Base-by-base conservation (phyloP, 2,329 filamentous ascomycete species). In the Talaromyces sp. region DNA sequence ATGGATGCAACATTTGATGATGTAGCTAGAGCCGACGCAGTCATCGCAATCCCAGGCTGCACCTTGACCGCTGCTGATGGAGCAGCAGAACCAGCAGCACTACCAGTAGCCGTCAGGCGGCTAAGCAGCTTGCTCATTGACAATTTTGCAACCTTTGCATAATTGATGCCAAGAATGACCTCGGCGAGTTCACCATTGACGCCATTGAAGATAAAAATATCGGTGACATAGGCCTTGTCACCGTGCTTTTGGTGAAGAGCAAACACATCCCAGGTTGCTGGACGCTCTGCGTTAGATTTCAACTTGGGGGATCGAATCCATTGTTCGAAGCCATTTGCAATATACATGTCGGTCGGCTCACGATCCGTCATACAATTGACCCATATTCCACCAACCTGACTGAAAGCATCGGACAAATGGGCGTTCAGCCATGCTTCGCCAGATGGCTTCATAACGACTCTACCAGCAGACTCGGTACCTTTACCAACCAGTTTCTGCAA, bases 371-470 rank as follows among this genome's bases (percentile, higher is more conserved):
- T 69, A 27, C 68, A 70, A 61, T 77, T 76, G 25, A 72, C 69
- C 19, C 65, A 72, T 7, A 76, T 69, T 3, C 75, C 75, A 0
- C 70, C 72, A 8, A 76, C 69, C 47, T 76, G 75, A 15, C 70
- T 40, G 62, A 74, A 76, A 5, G 68, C 65, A 40, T 77, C 76
- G 0, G 68, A 29, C 5, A 69, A n/a, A 10, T 68, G 51, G 5
- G 69, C 66, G 59, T 75, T 71, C 7, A 72, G 65, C 64, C 66
- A 69, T 5, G 64, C 69, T 11, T 65, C 34, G 10, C 43, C 10
- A n/a, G 51, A 54, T 54, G 51, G 51, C 25, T 59, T 64, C n/a
- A 45, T 49, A 10, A 70, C 63, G 8, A 58, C 54, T 1, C 69
- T 69, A 1, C 70, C 71, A 13, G 67, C 65, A 10, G 67, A 70